Percentiles rank a stretch among this genome's conserved stretches.
phyloP scores from a whole-genome alignment of 2,329 filamentous ascomycete genomes.

The Pseudophaeomoniella oleicola region DNA sequence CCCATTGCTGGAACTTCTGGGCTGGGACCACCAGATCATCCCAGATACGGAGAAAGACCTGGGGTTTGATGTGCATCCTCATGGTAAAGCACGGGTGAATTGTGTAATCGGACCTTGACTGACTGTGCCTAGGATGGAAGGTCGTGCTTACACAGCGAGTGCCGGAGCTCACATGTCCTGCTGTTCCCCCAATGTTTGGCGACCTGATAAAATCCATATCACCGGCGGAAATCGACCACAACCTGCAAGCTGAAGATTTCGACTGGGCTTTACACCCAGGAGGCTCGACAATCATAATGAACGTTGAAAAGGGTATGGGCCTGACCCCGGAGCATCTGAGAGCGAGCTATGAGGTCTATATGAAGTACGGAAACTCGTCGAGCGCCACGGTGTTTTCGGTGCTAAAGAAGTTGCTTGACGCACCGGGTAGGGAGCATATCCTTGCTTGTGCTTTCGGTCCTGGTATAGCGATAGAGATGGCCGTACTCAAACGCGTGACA shows the following conservation, averaged over 20 bases:
- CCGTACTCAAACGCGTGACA: conserved; percentile 34
- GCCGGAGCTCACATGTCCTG: conserved; percentile 38
- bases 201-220: conserved; percentile 36
- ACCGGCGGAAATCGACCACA: no score
- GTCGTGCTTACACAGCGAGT: conserved; percentile 49
- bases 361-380: conserved; percentile 54
- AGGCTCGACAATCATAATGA: conserved; percentile 50
- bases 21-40: conserved; percentile 50
- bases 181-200: conserved; percentile 39
- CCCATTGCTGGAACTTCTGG: conserved; percentile 43
- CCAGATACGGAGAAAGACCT: conserved; percentile 48
- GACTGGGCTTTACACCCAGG: conserved; percentile 65
- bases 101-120: conserved; percentile 1
- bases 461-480: conserved; percentile 55
- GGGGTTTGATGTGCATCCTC: conserved; percentile 50
- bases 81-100: no score
- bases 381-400: conserved; percentile 54
- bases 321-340: conserved; percentile 50
- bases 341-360: conserved; percentile 56
- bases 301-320: conserved; percentile 43
- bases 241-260: no score
- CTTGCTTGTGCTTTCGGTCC: conserved; percentile 58
- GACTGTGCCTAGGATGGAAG: conserved; percentile 40
- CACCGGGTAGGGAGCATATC: conserved; percentile 39
- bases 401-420: conserved; percentile 41